Evolutionary conservation across 2,329 filamentous ascomycete species (phyloP), one percentile per base, ranked within the genome.

Genomic region (Pestalotiopsis sp.): DNA sequence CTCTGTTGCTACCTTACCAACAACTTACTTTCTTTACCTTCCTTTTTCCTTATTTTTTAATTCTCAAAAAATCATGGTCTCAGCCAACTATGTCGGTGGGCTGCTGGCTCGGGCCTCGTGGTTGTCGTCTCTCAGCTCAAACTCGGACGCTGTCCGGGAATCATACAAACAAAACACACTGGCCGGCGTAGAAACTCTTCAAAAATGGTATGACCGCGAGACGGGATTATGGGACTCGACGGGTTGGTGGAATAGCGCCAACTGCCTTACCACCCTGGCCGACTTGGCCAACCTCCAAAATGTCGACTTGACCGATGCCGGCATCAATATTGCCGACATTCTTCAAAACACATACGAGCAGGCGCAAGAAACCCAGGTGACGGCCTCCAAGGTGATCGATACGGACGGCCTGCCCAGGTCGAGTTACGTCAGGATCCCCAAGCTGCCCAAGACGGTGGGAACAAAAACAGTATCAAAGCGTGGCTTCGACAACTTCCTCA

Each of bases 181-280:
- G 65, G 68, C 71, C 23, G 75, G 69, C 4, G 20, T 76, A n/a
- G 71, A 78, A 1, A 65, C 80, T n/a, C 79, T 89, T 0, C 85
- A 88, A 68, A 75, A 74, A 57, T 89, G 84, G 84, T 89, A 89
- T 74, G 85, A 89, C 72, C 70, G 76, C 4, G 76, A 74, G 5
- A 87, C 81, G 2, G 88, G 89, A 12, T 78, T 89, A 5, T 90
- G 86, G 86, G 79, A 87, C 67, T 83, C 83, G 0, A 82, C 83
- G 38, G 86, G 86, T 7, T 91, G 89, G 89, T 91, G 89, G 89
- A 89, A 90, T 72, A 82, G 82, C 25, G 89, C 87, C 36, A 91
- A 90, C 73, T 83, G 83, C 69, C 76, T 90, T 70, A 89, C 87
- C 0, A 80, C 82, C 14, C 73, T 90, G n/a, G 85, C 82, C 52